Base-by-base conservation (phyloP, 768 basidiomycete species). In the Boletus coccyginus region DNA sequence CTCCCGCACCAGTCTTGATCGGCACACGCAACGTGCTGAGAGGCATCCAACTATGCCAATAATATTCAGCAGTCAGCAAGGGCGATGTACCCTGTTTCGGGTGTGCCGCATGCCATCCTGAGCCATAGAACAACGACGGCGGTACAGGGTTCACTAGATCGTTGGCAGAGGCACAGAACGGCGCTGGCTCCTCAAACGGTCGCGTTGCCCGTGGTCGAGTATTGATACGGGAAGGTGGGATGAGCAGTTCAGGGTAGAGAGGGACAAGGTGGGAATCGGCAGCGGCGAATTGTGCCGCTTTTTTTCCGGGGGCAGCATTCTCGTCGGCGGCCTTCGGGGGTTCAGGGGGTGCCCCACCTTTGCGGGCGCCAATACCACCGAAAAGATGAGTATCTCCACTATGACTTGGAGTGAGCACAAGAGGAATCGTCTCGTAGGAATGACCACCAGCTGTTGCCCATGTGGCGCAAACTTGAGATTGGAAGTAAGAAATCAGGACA, bases 61-160 rank as follows among this genome's bases (percentile, higher is more conserved):
- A 98, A 74, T 98, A 92, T 51, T 77, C 84, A 62, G 75, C 81
- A 55, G 77, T 83, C 69, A 88, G 78, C 52, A 80, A 77, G 62
- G 77, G 69, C 51, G 75, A 72, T 3, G 64, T 57, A 46, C 77
- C 70, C 48, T 79, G 73, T 2, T 80, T 70, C 0, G 90, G 92
- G 70, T 94, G 92, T 65, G 81, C 82, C 1, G 83, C 82, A 57
- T 81, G 78, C 96, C 96, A 99, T 7, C 97, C 97, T 0, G 88
- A 87, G 32, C 94, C 97, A 58, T 88, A 90, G 76, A 98, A 98
- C 62, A 98, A 74, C 32, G 91, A 92, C 0, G 88, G 85, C n/a
- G 96, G 96, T 0, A 98, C 80, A 2, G 97, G 97, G 74, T 98
- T 98, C 72, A 99, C 92, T 50, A 98, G 79, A 70, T 99, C 95